Conservation (phyloP, 176 grass and related monocot genomes). For the Zea mays region DNA sequence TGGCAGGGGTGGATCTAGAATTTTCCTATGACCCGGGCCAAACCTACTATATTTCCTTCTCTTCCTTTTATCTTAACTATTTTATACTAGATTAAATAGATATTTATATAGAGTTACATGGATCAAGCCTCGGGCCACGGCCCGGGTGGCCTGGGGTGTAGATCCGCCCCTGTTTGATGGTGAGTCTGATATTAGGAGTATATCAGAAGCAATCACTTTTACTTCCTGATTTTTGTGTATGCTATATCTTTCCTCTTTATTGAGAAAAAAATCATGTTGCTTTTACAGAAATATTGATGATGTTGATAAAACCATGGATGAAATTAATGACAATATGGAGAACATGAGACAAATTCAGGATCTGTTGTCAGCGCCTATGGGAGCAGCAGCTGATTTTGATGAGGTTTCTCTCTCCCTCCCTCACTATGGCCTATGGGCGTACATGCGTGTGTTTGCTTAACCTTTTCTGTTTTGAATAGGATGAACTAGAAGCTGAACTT, state of each 20-base stretch:
- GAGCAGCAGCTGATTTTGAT: conserved; percentile 88
- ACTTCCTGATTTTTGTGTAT: conserved; percentile 15
- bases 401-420: conserved; percentile 39
- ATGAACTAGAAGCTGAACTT: conserved; percentile 94
- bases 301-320: conserved; percentile 97
- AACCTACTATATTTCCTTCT: too few relatives aligned
- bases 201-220: not conserved
- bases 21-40: too few relatives aligned
- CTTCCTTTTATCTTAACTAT: too few relatives aligned
- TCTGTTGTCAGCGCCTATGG: conserved; percentile 73
- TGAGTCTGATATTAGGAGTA: not conserved
- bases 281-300: conserved; percentile 88
- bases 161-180: too few relatives aligned
- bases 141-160: too few relatives aligned
- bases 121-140: too few relatives aligned
- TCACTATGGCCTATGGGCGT: not conserved
- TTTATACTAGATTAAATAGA: too few relatives aligned
- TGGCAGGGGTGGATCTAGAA: too few relatives aligned
- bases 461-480: conserved; percentile 48
- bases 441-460: conserved; percentile 5
- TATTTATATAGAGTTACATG: too few relatives aligned
- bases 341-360: conserved; percentile 98
- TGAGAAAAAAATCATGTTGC: conserved; percentile 1
- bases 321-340: conserved; percentile 96
- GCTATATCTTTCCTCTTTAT: conserved; percentile 26